These are phyloP conservation scores for Corylus heterophylla DNA, from an alignment of 306 rosid genomes.

Conservation along the genomic window DNA sequence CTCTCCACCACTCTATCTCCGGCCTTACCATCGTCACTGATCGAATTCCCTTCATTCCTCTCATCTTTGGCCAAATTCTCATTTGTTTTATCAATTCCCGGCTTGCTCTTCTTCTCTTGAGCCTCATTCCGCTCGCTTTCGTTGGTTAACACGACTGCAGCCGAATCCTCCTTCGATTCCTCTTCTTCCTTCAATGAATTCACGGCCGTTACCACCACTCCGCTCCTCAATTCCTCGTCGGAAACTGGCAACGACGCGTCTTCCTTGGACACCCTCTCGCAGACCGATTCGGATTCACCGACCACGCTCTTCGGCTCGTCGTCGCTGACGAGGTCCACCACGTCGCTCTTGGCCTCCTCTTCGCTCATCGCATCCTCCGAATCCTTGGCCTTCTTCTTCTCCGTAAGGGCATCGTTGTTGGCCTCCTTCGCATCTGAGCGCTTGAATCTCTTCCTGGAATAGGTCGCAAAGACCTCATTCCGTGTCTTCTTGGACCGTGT, in stretches of 20 bases:
- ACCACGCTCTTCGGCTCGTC: slow-evolving; percentile 56
- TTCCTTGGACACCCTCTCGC: slow-evolving; percentile 13
- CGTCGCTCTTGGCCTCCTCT: slow-evolving; percentile 78
- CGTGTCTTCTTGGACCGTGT: slow-evolving; percentile 44
- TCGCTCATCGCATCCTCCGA: slow-evolving; percentile 42
- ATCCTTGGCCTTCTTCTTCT: slow-evolving; percentile 20
- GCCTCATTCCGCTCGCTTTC: background rate
- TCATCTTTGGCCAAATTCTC: slow-evolving; percentile 9
- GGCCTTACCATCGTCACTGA: slow-evolving; percentile 5
- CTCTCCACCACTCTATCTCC: slow-evolving; percentile 24
- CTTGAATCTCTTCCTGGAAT: slow-evolving; percentile 35
- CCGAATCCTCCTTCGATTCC: slow-evolving; percentile 19
- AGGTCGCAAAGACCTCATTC: slow-evolving; percentile 22
- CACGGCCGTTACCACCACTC: slow-evolving; percentile 25
- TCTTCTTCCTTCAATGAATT: slow-evolving; percentile 26
- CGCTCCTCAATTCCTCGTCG: slow-evolving; percentile 39
- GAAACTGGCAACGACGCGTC: slow-evolving; percentile 16
- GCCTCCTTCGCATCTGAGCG: background rate
- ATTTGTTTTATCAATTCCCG: background rate
- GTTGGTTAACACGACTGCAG: background rate
- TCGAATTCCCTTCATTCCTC: slow-evolving; percentile 7
- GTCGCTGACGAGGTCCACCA: slow-evolving; percentile 64
- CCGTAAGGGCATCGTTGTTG: background rate
- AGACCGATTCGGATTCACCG: slow-evolving; percentile 33
- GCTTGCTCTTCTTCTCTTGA: background rate